Base-by-base conservation (phyloP, 345 rosid genomes). In the Nasturtium officinale region DNA sequence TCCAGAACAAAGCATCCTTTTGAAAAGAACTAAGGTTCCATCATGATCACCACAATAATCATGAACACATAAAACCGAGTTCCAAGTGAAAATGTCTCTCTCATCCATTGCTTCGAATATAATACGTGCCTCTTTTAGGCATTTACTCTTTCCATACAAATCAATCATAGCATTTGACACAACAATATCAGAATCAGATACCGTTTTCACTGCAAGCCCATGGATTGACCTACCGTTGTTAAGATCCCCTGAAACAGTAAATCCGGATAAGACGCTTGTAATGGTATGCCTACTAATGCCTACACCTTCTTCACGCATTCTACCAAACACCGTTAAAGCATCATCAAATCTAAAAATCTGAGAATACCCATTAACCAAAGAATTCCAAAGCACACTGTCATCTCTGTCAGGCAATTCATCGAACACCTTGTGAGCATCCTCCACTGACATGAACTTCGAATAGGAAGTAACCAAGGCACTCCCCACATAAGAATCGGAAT, bases 101-200 rank as follows among this genome's bases (percentile, higher is more conserved):
- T 77, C 79, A 9, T 57, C 64, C 81, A 87, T 84, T 62, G 59
- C 79, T 63, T 80, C 75, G 40, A 87, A 89, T 57, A 85, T 80
- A 33, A 23, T 37, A 17, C 73, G 29, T 10, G 90, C 89, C 28
- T 78, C 86, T 47, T 48, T 67, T n/a, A 82, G 20, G 72, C 75
- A 60, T 25, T 81, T 82, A 69, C 89, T 79, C 80, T 89, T 89
- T 9, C 90, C 88, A 73, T 89, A 87, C 90, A 87, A 79, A 81
- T 89, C 88, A 78, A 89, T 82, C 80, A 88, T 73, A 0, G 90
- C 84, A 74, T 81, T 85, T n/a, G 77, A 79, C 60, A 89, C 88
- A 5, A 57, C 75, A 38, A 67, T 51, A 53, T 73, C 69, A 4
- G 78, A 77, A 40, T 58, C 78, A 35, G 68, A 79, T 9, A 89